phyloP scores from a whole-genome alignment of 2,329 filamentous ascomycete species.

The Pyricularia sp. region DNA sequence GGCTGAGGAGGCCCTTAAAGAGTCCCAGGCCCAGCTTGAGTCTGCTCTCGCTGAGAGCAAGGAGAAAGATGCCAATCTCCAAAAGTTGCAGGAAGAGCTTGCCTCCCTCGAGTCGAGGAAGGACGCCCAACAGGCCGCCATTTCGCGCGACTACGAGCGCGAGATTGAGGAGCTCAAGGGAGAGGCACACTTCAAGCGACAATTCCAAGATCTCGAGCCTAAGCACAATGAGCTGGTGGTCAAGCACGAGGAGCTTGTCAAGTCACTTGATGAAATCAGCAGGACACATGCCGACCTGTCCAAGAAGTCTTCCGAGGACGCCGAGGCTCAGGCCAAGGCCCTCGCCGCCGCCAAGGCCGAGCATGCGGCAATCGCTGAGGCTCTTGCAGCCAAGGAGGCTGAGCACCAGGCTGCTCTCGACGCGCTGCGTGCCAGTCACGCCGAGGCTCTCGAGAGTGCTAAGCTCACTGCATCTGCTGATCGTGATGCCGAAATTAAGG shows the following conservation, averaged over 20 bases:
- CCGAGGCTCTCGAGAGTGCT: conserved; percentile 43
- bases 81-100: conserved; percentile 36
- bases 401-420: conserved; percentile 42
- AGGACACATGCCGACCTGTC: conserved; percentile 13
- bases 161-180: conserved; percentile 51
- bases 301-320: conserved; percentile 11
- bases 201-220: conserved; percentile 46
- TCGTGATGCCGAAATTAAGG: conserved; percentile 31
- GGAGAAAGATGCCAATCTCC: conserved; percentile 34
- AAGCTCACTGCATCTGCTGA: conserved; percentile 39
- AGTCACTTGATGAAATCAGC: conserved; percentile 3
- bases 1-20: conserved; percentile 31
- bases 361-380: conserved; percentile 28
- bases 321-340: conserved; percentile 26
- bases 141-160: conserved; percentile 49
- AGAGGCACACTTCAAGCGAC: conserved; percentile 50
- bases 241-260: conserved; percentile 5
- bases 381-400: conserved; percentile 36
- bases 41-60: conserved; percentile 31
- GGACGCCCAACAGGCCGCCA: conserved; percentile 41
- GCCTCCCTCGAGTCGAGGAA: conserved; percentile 32
- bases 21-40: conserved; percentile 35
- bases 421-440: conserved; percentile 41
- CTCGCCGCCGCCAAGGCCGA: conserved; percentile 29
- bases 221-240: conserved; percentile 37